These are phyloP conservation scores for Boletus edulis DNA, from an alignment of 768 basidiomycete genomes.

Conservation along the genomic window DNA sequence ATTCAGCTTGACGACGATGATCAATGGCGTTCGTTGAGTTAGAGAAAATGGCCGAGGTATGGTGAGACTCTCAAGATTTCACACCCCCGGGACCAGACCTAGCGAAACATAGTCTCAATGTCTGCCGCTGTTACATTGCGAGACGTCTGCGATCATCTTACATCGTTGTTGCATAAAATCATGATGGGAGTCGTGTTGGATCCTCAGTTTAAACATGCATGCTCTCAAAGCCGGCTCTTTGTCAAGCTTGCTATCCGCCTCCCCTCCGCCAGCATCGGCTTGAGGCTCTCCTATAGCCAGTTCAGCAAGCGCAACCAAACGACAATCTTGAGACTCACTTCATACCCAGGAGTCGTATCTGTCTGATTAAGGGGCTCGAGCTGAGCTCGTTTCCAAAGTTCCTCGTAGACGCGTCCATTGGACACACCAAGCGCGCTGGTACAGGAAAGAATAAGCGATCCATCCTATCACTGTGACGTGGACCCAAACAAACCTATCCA, in stretches of 20 bases:
- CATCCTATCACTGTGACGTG: background rate
- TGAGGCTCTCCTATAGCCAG: slow-evolving; percentile 18
- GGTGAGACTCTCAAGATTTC: no score
- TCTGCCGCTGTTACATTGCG: no score
- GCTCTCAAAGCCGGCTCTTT: slow-evolving; percentile 22
- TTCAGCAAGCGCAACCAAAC: background rate
- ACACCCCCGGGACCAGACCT: no score
- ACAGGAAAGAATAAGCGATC: background rate
- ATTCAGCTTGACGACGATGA: no score
- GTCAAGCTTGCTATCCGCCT: slow-evolving; percentile 10
- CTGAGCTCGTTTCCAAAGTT: slow-evolving; percentile 59
- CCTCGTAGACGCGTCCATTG: slow-evolving; percentile 65
- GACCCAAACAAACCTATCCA: slow-evolving; percentile 49
- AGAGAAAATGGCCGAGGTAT: no score
- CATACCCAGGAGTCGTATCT: slow-evolving; percentile 53
- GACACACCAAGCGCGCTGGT: slow-evolving; percentile 59
- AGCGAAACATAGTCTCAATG: no score
- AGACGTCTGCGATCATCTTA: no score
- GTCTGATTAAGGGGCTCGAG: slow-evolving; percentile 56
- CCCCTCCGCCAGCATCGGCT: slow-evolving; percentile 26
- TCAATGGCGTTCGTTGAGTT: no score
- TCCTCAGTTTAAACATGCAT: no score
- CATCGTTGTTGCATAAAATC: no score
- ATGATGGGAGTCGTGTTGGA: no score
- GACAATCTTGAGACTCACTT: slow-evolving; percentile 32